These are phyloP conservation scores for Pisolithus marmoratus DNA, from an alignment of 768 basidiomycete species.

Conservation along the genomic window DNA sequence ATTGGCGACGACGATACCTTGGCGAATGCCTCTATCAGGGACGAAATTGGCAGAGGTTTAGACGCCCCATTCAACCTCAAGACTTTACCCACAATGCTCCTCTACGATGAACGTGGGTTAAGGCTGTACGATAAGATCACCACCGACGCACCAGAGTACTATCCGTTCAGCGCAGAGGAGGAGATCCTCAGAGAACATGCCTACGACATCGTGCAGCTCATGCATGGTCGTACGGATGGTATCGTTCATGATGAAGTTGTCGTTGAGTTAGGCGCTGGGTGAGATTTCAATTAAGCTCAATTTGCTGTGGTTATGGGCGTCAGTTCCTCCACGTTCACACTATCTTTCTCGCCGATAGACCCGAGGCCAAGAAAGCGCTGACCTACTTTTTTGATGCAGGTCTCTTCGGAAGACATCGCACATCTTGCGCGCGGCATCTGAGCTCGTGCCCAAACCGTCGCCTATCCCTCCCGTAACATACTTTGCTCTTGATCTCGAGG, in stretches of 20 bases:
- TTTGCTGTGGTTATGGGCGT: background rate
- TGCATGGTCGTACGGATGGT: constrained; percentile 43
- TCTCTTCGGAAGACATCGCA: constrained; percentile 86
- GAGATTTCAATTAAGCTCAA: constrained; percentile 24
- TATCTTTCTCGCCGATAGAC: background rate
- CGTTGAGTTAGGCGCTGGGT: constrained; percentile 95
- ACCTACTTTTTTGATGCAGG: constrained; percentile 32
- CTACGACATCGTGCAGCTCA: constrained; percentile 66
- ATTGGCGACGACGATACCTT: background rate
- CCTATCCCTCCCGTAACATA: constrained; percentile 61
- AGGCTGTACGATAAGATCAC: constrained; percentile 85
- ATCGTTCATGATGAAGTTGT: constrained; percentile 49
- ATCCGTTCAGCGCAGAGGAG: constrained; percentile 86
- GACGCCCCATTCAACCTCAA: constrained; percentile 48
- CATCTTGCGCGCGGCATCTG: constrained; percentile 67
- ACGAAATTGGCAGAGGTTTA: constrained; percentile 52
- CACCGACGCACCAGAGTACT: constrained; percentile 75
- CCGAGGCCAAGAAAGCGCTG: background rate
- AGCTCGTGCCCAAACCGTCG: constrained; percentile 43
- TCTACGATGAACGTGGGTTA: constrained; percentile 85
- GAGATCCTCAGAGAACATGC: constrained; percentile 70
- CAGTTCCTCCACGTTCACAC: no score
- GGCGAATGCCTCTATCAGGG: constrained; percentile 31
- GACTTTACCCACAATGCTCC: constrained; percentile 71
- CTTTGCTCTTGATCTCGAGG: constrained; percentile 91